Evolutionary conservation across 352 stramenopile species (phyloP), one percentile per base, ranked within the genome.

Genomic region (Globisporangium irregulare): DNA sequence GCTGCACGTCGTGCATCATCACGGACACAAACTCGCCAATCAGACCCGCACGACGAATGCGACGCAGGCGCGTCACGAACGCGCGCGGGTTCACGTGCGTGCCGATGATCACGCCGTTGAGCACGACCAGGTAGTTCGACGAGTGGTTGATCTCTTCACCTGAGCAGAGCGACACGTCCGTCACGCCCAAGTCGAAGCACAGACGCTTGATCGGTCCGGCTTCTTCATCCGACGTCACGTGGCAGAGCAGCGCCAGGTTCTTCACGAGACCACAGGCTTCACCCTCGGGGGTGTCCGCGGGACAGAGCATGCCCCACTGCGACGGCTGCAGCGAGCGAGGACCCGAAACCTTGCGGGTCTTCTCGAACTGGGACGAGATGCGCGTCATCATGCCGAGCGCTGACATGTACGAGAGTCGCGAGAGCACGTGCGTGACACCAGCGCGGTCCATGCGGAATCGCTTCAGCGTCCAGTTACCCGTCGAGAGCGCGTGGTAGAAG

Each of bases 261-360:
- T 99, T 99, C 5, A 99, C 98, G 29, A 99, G 87, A 72, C 98
- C 98, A 80, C 98, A 99, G 7, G 97, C 96, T 81, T 99, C 98
- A 68, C 98, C 97, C 91, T 99, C 98, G 2, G 98, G 98, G 2
- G 98, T 99, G 80, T 99, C 98, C 6, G 97, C 97, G 0, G 97
- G 97, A 86, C 97, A 97, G 10, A 99, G 82, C 97, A 99, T 99
- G 41, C 98, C 98, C 97, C 97, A 99, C 82, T 99, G 98, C 50
- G 90, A 99, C 57, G 97, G 94, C 79, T 99, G 98, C 65, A 99
- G 79, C 7, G 98, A 98, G 67, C 98, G 89, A 18, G 98, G 98
- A 7, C 97, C 97, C 1, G 94, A 99, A 1, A 99, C 97, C 77
- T 99, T 99, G 36, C 97, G 87, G 3, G 97, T 99, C 75, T 99